These are phyloP conservation scores for Glycine soja DNA, from an alignment of 306 rosid species.

Conservation along the genomic window DNA sequence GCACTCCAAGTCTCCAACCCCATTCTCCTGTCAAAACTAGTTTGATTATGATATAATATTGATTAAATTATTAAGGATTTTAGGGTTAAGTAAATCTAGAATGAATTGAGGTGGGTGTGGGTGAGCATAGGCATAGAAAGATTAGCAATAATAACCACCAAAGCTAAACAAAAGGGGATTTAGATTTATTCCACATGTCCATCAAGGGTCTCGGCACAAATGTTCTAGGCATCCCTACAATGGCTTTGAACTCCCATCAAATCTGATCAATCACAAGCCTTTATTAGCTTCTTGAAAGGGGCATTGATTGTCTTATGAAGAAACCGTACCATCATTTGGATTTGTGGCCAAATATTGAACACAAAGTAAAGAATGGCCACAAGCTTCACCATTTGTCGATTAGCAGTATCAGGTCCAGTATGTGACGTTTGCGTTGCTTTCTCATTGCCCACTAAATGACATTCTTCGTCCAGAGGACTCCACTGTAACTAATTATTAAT, in stretches of 20 bases:
- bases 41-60: background rate
- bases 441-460: background rate
- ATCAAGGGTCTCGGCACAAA: background rate
- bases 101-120: background rate
- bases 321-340: slow-evolving; percentile 3
- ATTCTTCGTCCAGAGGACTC: background rate
- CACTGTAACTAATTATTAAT: too few relatives aligned
- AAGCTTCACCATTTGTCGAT: slow-evolving; percentile 10
- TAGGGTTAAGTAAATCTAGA: background rate
- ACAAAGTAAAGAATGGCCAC: slow-evolving; percentile 11
- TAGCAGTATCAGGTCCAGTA: slow-evolving; percentile 5
- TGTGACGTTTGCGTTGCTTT: background rate
- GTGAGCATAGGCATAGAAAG: background rate
- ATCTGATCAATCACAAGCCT: slow-evolving; percentile 17
- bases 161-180: background rate
- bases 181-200: slow-evolving; percentile 2
- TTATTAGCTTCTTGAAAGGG: background rate
- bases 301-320: background rate
- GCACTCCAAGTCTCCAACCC: background rate
- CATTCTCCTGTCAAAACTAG: slow-evolving; percentile 21
- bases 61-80: background rate
- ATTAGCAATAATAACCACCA: slow-evolving; percentile 6
- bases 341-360: slow-evolving; percentile 7
- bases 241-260: slow-evolving; percentile 11
- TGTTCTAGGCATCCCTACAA: background rate